These are phyloP conservation scores for Odontarrhena argentea DNA, from an alignment of 345 rosid genomes.

Conservation along the genomic window DNA sequence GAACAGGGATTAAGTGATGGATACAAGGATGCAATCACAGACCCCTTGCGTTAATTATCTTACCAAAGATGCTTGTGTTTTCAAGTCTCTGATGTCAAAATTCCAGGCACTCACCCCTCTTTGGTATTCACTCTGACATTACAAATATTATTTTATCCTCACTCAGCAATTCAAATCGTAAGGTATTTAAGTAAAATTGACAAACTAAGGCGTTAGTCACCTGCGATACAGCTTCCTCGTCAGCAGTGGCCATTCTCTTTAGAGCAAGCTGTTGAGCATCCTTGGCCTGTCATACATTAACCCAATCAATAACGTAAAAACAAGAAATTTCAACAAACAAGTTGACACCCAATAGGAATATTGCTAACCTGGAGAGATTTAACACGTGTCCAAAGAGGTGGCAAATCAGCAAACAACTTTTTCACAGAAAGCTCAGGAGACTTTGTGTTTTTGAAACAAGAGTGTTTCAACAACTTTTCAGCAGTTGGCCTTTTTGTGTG, in stretches of 20 bases:
- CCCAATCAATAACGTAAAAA: conserved; percentile 22
- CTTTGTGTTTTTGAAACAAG: conserved; percentile 89
- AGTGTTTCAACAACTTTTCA: conserved; percentile 85
- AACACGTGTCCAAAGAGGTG: conserved; percentile 91
- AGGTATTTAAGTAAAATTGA: conserved; percentile 8
- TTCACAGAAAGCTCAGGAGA: conserved; percentile 89
- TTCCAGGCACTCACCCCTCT: conserved; percentile 99
- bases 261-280: conserved; percentile 94
- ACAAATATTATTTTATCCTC: conserved; percentile 14
- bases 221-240: conserved; percentile 94
- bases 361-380: conserved; percentile 85
- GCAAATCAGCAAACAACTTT: conserved; percentile 71
- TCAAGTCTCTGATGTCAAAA: conserved; percentile 90
- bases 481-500: conserved; percentile 97
- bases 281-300: conserved; percentile 64
- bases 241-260: conserved; percentile 95
- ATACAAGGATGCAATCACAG: conserved; percentile 21
- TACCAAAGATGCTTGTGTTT: conserved; percentile 94
- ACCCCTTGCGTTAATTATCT: conserved; percentile 30
- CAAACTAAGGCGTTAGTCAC: conserved; percentile 45
- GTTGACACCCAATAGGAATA: conserved; percentile 21
- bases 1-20: conserved; percentile 10
- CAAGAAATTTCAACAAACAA: conserved; percentile 25
- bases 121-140: conserved; percentile 86
- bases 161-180: conserved; percentile 12